Evolutionary conservation across 2,329 filamentous ascomycete genomes (phyloP).

Genomic region (Sphaerulina vaccinii): DNA sequence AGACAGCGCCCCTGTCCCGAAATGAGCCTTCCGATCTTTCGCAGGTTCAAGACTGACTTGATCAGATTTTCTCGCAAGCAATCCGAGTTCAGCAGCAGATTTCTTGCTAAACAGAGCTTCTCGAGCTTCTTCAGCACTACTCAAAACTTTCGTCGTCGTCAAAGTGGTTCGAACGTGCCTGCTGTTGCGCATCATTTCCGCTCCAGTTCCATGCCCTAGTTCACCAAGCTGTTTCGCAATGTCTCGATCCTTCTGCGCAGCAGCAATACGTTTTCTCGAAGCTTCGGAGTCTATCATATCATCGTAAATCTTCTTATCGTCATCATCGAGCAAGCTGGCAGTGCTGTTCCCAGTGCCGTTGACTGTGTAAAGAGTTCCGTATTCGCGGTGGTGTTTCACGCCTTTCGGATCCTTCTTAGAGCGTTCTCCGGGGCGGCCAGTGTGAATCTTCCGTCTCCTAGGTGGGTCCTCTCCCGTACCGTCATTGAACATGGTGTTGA

Average conservation of each 20-base stretch:
- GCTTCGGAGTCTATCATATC: slow-evolving; percentile 58
- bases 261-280: slow-evolving; percentile 62
- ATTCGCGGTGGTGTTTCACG: slow-evolving; percentile 56
- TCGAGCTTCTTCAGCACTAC: slow-evolving; percentile 22
- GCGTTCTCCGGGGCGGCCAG: slow-evolving; percentile 14
- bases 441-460: slow-evolving; percentile 15
- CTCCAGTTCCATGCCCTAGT: slow-evolving; percentile 64
- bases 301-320: slow-evolving; percentile 55
- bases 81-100: slow-evolving; percentile 40
- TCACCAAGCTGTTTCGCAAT: slow-evolving; percentile 67
- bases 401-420: slow-evolving; percentile 40
- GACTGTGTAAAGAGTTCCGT: slow-evolving; percentile 49
- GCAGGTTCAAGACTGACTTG: slow-evolving; percentile 45
- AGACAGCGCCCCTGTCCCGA: slow-evolving; percentile 37
- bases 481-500: slow-evolving; percentile 62
- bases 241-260: slow-evolving; percentile 69
- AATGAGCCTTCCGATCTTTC: slow-evolving; percentile 42
- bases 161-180: slow-evolving; percentile 21
- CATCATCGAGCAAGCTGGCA: slow-evolving; percentile 64
- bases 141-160: slow-evolving; percentile 17
- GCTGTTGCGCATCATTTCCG: slow-evolving; percentile 63
- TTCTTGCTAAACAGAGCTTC: slow-evolving; percentile 28
- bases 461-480: slow-evolving; percentile 12
- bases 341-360: slow-evolving; percentile 38
- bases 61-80: slow-evolving; percentile 46